Conservation (phyloP, 306 rosid genomes). For the Vachellia collinsii region DNA sequence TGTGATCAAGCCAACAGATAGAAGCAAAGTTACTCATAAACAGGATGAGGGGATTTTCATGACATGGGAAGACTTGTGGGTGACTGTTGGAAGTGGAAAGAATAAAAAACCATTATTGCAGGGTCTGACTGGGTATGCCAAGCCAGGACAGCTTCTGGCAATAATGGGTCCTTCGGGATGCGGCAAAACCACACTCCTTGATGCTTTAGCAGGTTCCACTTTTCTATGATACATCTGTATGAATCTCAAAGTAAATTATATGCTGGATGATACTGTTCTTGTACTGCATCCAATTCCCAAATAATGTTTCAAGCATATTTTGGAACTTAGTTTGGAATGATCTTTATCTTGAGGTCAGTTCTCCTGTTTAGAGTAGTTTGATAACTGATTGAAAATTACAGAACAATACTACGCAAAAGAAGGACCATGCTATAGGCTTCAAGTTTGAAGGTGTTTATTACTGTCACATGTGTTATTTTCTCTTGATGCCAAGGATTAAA, state of each 20-base stretch:
- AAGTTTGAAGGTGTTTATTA: constrained; percentile 2
- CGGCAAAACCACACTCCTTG: constrained; percentile 76
- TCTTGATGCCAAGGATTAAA: neutral
- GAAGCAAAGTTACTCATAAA: neutral
- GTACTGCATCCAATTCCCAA: neutral
- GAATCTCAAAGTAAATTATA: neutral
- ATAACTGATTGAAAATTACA: neutral
- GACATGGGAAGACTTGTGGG: constrained; percentile 42
- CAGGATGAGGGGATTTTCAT: constrained; percentile 10
- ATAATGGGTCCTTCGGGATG: constrained; percentile 86
- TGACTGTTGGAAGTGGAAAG: constrained; percentile 37
- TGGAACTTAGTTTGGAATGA: neutral
- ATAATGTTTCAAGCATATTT: neutral
- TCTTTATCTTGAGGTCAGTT: neutral
- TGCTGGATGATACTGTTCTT: neutral
- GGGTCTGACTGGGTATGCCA: constrained; percentile 59
- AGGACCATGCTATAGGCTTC: neutral
- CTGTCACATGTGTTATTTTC: neutral
- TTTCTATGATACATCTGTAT: neutral
- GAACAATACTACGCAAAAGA: neutral
- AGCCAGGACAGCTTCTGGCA: constrained; percentile 66
- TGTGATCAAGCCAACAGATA: neutral
- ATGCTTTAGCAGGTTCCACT: constrained; percentile 64
- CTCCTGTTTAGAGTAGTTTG: neutral
- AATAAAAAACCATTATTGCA: constrained; percentile 37